Evolutionary conservation across 805 yeast species (phyloP).

Genomic region (Starmerella vaccinii): DNA sequence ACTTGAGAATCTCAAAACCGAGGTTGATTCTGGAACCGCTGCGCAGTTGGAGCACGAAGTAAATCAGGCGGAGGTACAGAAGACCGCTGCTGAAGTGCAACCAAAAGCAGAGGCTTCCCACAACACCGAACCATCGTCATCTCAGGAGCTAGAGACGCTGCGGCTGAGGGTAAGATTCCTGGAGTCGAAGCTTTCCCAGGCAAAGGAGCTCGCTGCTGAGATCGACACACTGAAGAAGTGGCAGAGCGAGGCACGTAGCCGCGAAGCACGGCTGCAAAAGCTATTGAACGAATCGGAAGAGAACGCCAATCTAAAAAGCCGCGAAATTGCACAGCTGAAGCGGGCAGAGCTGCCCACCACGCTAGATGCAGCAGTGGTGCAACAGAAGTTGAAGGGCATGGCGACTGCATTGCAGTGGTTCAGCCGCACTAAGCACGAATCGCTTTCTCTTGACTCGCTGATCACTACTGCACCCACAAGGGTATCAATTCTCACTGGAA

Average conservation of each 20-base stretch:
- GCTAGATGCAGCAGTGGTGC: constrained; percentile 1
- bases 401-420: neutral
- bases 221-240: neutral
- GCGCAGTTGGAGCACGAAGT: neutral
- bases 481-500: constrained; percentile 1
- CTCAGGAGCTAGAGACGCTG: neutral
- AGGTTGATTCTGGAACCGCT: neutral
- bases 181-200: constrained; percentile 13
- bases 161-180: constrained; percentile 8
- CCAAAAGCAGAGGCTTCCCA: neutral
- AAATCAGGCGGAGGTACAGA: neutral
- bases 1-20: neutral
- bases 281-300: constrained; percentile 8
- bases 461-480: neutral
- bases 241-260: neutral
- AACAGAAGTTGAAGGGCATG: neutral
- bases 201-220: constrained; percentile 14
- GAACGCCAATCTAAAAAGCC: constrained; percentile 18
- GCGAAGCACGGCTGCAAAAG: neutral
- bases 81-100: neutral
- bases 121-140: too few species aligned
- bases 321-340: constrained; percentile 19
- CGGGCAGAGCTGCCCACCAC: constrained; percentile 9
- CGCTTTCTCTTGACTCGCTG: constrained; percentile 2
- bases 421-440: neutral